Percentiles rank a stretch among this genome's conserved stretches.
These are phyloP conservation scores for Acanthamoeba healyi DNA, from an alignment of 208 protist genomes.

Conservation along the genomic window DNA sequence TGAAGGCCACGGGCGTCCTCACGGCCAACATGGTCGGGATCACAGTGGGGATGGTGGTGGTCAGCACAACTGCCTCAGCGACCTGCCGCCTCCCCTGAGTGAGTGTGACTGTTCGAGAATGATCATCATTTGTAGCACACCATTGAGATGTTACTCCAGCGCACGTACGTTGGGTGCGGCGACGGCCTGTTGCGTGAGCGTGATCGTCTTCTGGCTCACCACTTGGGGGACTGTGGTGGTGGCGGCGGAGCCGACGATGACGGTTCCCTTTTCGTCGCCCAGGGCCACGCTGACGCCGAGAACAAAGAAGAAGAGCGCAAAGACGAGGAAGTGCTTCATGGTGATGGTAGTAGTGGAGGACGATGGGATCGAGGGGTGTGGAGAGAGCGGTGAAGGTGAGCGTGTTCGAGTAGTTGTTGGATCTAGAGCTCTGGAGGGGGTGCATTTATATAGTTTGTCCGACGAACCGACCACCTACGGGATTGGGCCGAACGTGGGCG, in stretches of 20 bases:
- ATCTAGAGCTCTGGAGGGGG: background rate
- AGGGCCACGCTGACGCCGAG: background rate
- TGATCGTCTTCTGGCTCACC: background rate
- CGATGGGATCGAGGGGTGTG: too few relatives aligned
- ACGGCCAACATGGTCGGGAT: background rate
- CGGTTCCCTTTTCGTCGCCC: background rate
- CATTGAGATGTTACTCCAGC: background rate
- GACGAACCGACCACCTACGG: background rate
- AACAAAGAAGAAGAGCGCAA: background rate
- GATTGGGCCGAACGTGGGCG: background rate
- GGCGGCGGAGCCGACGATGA: background rate
- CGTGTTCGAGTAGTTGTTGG: background rate
- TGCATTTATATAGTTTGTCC: background rate
- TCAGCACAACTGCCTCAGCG: background rate
- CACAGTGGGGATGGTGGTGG: constrained; percentile 1
- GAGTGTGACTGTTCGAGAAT: background rate
- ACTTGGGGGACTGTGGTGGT: background rate
- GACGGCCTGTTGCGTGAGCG: background rate
- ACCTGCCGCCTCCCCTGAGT: too few relatives aligned
- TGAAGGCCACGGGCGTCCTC: constrained; percentile 14
- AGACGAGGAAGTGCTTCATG: background rate
- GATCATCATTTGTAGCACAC: background rate
- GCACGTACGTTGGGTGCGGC: background rate
- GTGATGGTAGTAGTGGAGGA: background rate
- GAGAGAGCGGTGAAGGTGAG: background rate